Percentiles rank a stretch among this genome's conserved stretches.
Evolutionary conservation across 441 rosid genomes (phyloP).

Genomic region (Eutrema salsugineum): DNA sequence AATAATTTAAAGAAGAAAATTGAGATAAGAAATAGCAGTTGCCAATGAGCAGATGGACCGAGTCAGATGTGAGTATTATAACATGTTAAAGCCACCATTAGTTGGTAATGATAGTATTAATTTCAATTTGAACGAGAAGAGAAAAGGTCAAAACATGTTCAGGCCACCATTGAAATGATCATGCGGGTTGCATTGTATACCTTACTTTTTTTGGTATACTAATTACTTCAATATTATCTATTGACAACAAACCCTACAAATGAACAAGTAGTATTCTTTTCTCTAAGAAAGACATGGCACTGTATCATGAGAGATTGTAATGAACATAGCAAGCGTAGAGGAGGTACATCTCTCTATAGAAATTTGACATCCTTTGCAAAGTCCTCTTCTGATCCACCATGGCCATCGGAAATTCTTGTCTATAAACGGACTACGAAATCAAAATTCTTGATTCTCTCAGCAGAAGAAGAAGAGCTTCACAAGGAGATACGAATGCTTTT

Average conservation of each 20-base stretch:
- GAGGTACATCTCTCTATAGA: background rate
- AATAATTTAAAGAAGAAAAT: background rate
- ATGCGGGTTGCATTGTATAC: background rate
- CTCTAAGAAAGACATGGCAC: background rate
- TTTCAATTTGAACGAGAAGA: background rate
- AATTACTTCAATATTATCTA: background rate
- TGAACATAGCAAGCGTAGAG: background rate
- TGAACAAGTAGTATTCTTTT: background rate
- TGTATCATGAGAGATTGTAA: background rate
- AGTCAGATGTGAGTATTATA: background rate
- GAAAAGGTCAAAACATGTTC: slow-evolving; percentile 19
- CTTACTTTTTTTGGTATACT: background rate
- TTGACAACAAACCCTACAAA: background rate
- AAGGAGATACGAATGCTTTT: too few species aligned
- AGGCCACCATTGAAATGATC: slow-evolving; percentile 22
- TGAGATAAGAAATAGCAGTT: background rate
- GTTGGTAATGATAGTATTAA: background rate
- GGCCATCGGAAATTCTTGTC: background rate
- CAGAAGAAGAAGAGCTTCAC: background rate
- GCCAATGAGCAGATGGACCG: background rate
- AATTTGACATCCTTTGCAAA: background rate
- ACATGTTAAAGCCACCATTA: too few species aligned
- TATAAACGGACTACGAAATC: background rate
- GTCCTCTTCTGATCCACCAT: background rate
- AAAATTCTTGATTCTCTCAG: background rate